phyloP scores from a whole-genome alignment of 208 protist genomes.

The Trypanosoma conorhini region DNA sequence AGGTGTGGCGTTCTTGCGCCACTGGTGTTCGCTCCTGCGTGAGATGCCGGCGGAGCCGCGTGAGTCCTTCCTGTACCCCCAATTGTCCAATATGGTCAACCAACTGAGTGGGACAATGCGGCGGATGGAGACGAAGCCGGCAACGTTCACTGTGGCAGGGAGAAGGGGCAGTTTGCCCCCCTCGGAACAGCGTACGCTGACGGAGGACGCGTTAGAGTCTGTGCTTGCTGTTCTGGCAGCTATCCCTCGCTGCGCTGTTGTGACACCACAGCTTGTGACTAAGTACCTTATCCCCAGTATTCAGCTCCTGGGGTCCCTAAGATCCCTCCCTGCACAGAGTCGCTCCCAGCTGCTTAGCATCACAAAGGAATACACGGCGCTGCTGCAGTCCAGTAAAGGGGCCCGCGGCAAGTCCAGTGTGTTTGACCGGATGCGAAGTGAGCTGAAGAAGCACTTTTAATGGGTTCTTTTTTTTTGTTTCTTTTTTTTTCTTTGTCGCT shows the following conservation, averaged over 20 bases:
- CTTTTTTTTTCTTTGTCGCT: conserved; percentile 5
- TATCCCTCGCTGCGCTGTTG: conserved; percentile 63
- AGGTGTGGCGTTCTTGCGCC: conserved; percentile 41
- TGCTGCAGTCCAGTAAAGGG: conserved; percentile 45
- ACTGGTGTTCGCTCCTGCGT: conserved; percentile 49
- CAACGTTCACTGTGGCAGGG: neutral
- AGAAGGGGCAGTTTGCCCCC: conserved; percentile 23
- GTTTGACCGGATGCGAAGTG: conserved; percentile 57
- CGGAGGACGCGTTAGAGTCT: conserved; percentile 47
- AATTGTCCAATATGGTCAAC: conserved; percentile 53
- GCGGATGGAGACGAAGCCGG: neutral
- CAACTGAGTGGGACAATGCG: conserved; percentile 34
- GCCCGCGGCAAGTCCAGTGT: conserved; percentile 27
- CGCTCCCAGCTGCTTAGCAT: conserved; percentile 50
- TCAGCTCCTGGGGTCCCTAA: conserved; percentile 31
- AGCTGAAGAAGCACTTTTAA: conserved; percentile 50
- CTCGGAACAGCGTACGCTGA: conserved; percentile 17
- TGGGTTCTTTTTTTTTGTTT: neutral
- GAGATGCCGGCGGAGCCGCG: conserved; percentile 68
- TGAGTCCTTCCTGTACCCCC: conserved; percentile 61
- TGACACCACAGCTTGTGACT: conserved; percentile 57
- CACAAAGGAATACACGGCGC: conserved; percentile 41
- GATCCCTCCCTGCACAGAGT: conserved; percentile 19
- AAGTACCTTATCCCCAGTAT: conserved; percentile 58
- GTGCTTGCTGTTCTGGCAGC: conserved; percentile 40